Evolutionary conservation across 1,284 basidiomycete species (phyloP), one percentile per base, ranked within the genome.

Genomic region (Irpex sp.): DNA sequence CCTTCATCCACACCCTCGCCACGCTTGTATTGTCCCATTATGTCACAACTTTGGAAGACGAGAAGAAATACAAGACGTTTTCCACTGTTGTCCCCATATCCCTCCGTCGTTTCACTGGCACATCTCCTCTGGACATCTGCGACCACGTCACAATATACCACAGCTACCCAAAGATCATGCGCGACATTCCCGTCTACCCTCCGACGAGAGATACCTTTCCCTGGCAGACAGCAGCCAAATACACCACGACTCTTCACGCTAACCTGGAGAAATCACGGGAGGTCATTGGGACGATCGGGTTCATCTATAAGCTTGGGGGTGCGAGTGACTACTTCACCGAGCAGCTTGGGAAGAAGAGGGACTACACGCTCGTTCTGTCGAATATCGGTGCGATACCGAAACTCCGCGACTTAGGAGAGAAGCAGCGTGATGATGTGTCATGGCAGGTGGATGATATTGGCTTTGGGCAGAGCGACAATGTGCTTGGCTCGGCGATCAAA

Each of bases 41-140:
- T 46, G 63, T 76, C 43, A 57, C 78, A 19, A 1, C 6, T 26
- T 11, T 15, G 15, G 15, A 31, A 7, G 17, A 55, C 26, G 53
- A 36, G 11, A 51, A 33, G 31, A 67, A 68, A 19, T 77, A 68
- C 61, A 75, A 76, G 70, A 65, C 69, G 68, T 50, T 70, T 68
- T 5, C 70, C 77, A 64, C 68, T 68, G 6, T 69, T 69, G 5
- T 78, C 17, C 73, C 79, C 7, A 67, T 79, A 19, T 79, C 78
- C 3, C 70, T 80, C 5, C 76, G 79, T n/a, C 69, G 65, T 2
- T 65, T 71, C 49, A 68, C 76, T 0, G 68, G 70, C 11, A 67
- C 71, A 0, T 66, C 77, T 0, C 49, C 65, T 2, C 67, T 72
- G 19, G 72, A 62, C 15, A 72, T 80, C 51, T 78, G 78, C 68